Evolutionary conservation across 2,329 filamentous ascomycete species (phyloP).

Genomic region (Phaeoacremonium minimum): DNA sequence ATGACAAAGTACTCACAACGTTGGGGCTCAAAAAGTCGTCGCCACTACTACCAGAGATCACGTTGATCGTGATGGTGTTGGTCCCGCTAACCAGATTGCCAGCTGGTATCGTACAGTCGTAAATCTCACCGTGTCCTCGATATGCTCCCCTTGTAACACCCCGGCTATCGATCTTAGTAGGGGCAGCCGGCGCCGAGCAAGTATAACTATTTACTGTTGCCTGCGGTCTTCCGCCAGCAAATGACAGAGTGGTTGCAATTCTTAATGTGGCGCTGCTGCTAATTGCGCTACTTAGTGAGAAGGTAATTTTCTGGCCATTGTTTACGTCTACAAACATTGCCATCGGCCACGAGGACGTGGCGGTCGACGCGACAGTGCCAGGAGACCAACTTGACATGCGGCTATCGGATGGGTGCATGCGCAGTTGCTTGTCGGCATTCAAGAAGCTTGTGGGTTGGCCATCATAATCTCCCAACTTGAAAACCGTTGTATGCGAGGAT

Average conservation of each 20-base stretch:
- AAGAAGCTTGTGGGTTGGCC: slow-evolving; percentile 60
- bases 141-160: slow-evolving; percentile 65
- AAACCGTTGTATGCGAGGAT: slow-evolving; percentile 48
- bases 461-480: slow-evolving; percentile 63
- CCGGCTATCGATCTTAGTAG: slow-evolving; percentile 59
- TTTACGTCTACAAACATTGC: slow-evolving; percentile 59
- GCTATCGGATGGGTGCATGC: slow-evolving; percentile 64
- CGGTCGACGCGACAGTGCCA: slow-evolving; percentile 56
- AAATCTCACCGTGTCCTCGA: slow-evolving; percentile 59
- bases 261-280: slow-evolving; percentile 53
- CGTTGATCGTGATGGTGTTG: slow-evolving; percentile 60
- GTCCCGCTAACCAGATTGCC: slow-evolving; percentile 54
- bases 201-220: slow-evolving; percentile 52
- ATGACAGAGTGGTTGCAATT: slow-evolving; percentile 61
- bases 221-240: slow-evolving; percentile 53
- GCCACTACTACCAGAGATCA: slow-evolving; percentile 55
- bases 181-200: slow-evolving; percentile 43
- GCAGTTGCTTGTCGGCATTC: slow-evolving; percentile 62
- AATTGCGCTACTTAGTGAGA: slow-evolving; percentile 47
- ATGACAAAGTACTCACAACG: slow-evolving; percentile 29
- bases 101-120: slow-evolving; percentile 55
- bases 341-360: slow-evolving; percentile 56
- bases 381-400: slow-evolving; percentile 60
- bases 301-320: slow-evolving; percentile 55
- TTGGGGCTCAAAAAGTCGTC: slow-evolving; percentile 54